These are phyloP conservation scores for Mucor piriformis DNA, from an alignment of 371 early-diverging fungal species.

Conservation along the genomic window DNA sequence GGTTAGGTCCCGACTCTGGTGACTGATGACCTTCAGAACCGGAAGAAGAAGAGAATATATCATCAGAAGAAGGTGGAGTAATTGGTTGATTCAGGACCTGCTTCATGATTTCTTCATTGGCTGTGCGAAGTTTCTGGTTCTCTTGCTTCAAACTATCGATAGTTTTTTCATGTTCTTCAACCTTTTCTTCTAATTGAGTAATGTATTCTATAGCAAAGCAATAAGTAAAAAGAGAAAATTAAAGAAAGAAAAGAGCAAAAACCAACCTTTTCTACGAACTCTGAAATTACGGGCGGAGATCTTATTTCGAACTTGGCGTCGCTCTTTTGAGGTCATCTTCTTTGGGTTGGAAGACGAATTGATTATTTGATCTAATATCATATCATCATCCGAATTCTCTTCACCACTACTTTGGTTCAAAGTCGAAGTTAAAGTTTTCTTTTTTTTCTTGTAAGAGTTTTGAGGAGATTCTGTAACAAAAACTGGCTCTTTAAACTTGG, in stretches of 20 bases:
- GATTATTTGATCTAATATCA: constrained; percentile 15
- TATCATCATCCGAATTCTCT: constrained; percentile 26
- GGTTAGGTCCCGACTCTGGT: constrained; percentile 4
- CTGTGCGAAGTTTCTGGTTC: constrained; percentile 16
- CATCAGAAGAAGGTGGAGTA: constrained; percentile 30
- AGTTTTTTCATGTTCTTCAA: constrained; percentile 31
- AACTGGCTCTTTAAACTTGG: constrained; percentile 24
- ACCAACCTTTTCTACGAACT: constrained; percentile 75
- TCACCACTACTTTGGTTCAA: constrained; percentile 17
- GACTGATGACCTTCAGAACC: constrained; percentile 24
- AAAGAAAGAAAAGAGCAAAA: not conserved
- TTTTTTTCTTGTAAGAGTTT: constrained; percentile 23
- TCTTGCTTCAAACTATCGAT: constrained; percentile 22
- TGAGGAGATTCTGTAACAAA: constrained; percentile 28
- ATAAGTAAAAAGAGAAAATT: not conserved
- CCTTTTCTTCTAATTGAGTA: constrained; percentile 61
- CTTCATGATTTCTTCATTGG: constrained; percentile 22
- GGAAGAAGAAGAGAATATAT: constrained; percentile 1
- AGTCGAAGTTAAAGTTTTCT: not conserved
- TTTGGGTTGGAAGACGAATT: constrained; percentile 30
- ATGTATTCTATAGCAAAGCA: constrained; percentile 61
- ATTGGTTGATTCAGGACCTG: constrained; percentile 56
- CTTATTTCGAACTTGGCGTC: constrained; percentile 86
- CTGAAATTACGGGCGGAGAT: constrained; percentile 89
- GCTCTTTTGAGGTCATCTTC: constrained; percentile 74